Evolutionary conservation across 2,329 filamentous ascomycete genomes (phyloP), one percentile per base, ranked within the genome.

Genomic region (Didymella keratinophila): DNA sequence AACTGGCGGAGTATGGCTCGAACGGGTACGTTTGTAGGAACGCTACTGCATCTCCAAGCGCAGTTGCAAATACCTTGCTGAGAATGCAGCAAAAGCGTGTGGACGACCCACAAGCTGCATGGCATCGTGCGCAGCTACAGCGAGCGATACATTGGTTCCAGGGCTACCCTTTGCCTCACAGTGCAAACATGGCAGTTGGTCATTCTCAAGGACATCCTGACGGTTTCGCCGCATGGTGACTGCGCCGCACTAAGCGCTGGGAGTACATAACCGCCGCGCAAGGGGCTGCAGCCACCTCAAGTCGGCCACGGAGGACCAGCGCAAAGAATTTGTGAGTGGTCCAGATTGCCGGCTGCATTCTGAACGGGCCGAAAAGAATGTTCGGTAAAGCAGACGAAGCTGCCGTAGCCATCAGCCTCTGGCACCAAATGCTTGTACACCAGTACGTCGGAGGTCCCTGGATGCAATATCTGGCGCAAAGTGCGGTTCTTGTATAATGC

Each of bases 241-340:
- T 53, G 41, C 45, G 56, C 56, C 56, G 56, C 56, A 58, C 39
- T 58, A 58, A 53, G 50, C 56, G 56, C 56, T 52, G 44, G 23
- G 30, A 37, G 45, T 58, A 50, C 50, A 53, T 53, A 39, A 50
- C 21, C 45, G 50, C 30, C 45, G 36, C 30, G 56, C 56, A 58
- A 58, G 56, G 55, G 56, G 50, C 37, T 58, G 36, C 45, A 41
- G 16, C 49, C 37, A 52, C 53, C 25, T 39, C 34, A 16, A 21
- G 11, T 42, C 45, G 37, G 48, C 49, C 32, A 41, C 39, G 44
- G 32, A 44, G 5, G 34, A 20, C 28, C 16, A 34, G n/a, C 8
- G 21, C 20, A 46, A 27, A n/a, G 2, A 32, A 37, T 14, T 18
- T 21, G 18, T 21, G 36, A 45, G n/a, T 28, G 16, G 37, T 10